Conservation (phyloP, 805 yeast genomes). For the Dipodascus geniculatus region DNA sequence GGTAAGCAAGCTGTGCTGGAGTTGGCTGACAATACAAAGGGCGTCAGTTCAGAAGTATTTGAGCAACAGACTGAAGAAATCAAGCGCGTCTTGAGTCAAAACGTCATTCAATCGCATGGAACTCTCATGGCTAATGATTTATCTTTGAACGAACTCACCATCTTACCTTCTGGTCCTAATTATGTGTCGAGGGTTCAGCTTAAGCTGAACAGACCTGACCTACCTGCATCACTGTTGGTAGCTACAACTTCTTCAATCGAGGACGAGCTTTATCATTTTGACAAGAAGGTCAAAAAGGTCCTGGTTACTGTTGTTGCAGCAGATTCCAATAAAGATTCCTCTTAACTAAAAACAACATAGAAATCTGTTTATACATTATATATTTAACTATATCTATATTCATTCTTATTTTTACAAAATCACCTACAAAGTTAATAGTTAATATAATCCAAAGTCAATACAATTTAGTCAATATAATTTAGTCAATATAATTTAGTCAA, state of each 20-base stretch:
- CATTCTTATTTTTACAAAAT: too few relatives aligned
- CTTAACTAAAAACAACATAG: too few relatives aligned
- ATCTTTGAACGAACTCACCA: conserved; percentile 9
- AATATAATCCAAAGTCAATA: too few relatives aligned
- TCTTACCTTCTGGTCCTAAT: conserved; percentile 18
- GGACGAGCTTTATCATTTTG: not conserved
- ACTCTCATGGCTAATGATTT: conserved; percentile 1
- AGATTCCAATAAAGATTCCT: not conserved
- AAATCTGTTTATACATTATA: too few relatives aligned
- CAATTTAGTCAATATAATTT: too few relatives aligned
- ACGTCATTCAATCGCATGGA: conserved; percentile 1
- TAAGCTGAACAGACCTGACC: not conserved
- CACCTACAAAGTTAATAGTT: too few relatives aligned
- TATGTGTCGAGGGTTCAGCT: conserved; percentile 2
- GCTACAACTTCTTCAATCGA: not conserved
- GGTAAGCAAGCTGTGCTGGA: conserved; percentile 61
- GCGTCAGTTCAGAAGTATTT: conserved; percentile 1
- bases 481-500: too few relatives aligned
- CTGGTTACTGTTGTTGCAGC: not conserved
- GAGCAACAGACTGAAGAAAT: conserved; percentile 6
- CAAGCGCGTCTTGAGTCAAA: conserved; percentile 6
- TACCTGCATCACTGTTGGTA: not conserved
- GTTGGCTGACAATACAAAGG: conserved; percentile 46
- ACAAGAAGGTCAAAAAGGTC: not conserved
- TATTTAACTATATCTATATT: too few relatives aligned